Base-by-base conservation (phyloP, 495 filamentous ascomycete species). In the Oleoguttula mirabilis region DNA sequence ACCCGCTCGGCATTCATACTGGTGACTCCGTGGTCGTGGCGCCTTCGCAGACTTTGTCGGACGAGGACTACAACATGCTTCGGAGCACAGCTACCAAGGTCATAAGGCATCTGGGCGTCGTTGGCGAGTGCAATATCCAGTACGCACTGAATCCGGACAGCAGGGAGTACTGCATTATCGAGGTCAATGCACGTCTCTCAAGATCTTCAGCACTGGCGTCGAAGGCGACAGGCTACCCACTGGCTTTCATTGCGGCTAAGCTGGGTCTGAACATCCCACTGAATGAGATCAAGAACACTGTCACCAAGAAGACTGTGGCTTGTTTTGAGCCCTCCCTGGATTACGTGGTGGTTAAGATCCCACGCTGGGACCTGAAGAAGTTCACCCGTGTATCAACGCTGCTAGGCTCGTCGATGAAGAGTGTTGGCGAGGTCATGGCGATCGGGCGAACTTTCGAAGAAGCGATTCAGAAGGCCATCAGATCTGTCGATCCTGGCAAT, bases 301-400 rank as follows among this genome's bases (percentile, higher is more conserved):
- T 98, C 35, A 98, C 90, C 19, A 90, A 93, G 66, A 81, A 83
- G 27, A 98, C 90, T 21, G 93, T 85, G 48, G 90, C 88, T 37
- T 98, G 90, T 70, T 98, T 98, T 63, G 90, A 98, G 60, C 90
- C 90, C n/a, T 98, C 90, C 2, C 72, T 98, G 0, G 90, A 98
- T 60, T 98, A 98, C 60, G 88, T 95, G 34, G 90, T 96, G 19
- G 90, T 98, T 42, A 98, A 98, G 72, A 98, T 98, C 64, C 90
- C 90, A 15, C 75, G 90, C 46, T 98, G 90, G 90, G 90, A 98
- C 65, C 63, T 98, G 48, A 96, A 96, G 70, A 98, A 98, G 63
- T 98, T 98, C 65, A 88, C 82, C 21, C 79, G 90, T 41, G 90
- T 96, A 15, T 95, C 88, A 6, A 95, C 86, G 3, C 77, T 87